Evolutionary conservation across 2,329 filamentous ascomycete species (phyloP).

Genomic region (Dryadomyces quercus-mongolicae): DNA sequence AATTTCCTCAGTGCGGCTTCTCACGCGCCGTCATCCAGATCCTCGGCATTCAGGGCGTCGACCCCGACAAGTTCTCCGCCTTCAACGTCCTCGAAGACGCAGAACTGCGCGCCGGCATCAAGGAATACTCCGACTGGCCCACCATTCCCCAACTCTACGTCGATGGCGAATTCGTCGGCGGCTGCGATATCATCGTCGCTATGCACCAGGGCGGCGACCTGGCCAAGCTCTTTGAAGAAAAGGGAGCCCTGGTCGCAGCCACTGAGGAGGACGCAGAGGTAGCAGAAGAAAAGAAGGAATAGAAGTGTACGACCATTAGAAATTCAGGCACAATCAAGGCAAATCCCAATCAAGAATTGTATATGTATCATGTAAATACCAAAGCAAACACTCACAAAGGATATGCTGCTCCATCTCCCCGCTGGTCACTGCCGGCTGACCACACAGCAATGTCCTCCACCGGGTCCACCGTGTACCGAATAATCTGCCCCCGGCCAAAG

Average conservation of each 20-base stretch:
- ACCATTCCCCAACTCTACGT: slow-evolving; percentile 97
- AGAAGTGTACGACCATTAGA: too few species aligned
- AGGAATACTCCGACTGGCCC: slow-evolving; percentile 98
- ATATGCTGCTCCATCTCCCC: slow-evolving; percentile 67
- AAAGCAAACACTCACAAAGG: slow-evolving; percentile 24
- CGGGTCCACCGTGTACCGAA: slow-evolving; percentile 60
- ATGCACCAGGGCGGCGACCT: slow-evolving; percentile 97
- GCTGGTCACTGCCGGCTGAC: slow-evolving; percentile 78
- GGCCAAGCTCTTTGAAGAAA: slow-evolving; percentile 83
- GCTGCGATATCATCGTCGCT: slow-evolving; percentile 91
- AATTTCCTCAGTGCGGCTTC: slow-evolving; percentile 75
- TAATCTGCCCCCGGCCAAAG: slow-evolving; percentile 83
- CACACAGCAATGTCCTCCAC: slow-evolving; percentile 61
- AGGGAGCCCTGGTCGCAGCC: slow-evolving; percentile 62
- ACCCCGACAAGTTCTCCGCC: slow-evolving; percentile 91
- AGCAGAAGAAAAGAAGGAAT: slow-evolving; percentile 22
- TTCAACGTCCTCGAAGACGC: slow-evolving; percentile 94
- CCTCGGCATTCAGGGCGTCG: slow-evolving; percentile 84
- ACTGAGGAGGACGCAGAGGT: slow-evolving; percentile 29
- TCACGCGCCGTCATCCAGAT: slow-evolving; percentile 92
- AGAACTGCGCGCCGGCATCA: slow-evolving; percentile 81
- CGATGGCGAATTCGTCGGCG: slow-evolving; percentile 89
- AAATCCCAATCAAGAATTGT: too few species aligned
- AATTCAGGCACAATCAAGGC: too few species aligned
- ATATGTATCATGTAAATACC: too few species aligned